Percentiles rank a stretch among this genome's conserved stretches.
These are phyloP conservation scores for Ceratocystis destructans DNA, from an alignment of 2,329 filamentous ascomycete species.

Conservation along the genomic window DNA sequence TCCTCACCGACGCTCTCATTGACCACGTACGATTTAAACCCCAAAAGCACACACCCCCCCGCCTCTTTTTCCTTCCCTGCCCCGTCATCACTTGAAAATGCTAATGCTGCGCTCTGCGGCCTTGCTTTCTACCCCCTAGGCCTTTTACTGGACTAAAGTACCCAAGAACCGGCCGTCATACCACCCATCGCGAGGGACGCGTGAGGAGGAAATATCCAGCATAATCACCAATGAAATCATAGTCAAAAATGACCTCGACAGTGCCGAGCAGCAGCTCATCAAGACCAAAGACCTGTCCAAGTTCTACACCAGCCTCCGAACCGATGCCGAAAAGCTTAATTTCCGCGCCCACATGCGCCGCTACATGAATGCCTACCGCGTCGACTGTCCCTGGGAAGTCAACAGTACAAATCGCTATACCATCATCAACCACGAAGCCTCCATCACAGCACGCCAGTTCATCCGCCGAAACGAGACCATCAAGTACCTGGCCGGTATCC, in stretches of 20 bases:
- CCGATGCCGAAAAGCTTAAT: slow-evolving; percentile 68
- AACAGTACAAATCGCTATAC: slow-evolving; percentile 87
- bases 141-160: slow-evolving; percentile 91
- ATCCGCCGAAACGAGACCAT: slow-evolving; percentile 75
- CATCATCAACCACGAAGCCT: slow-evolving; percentile 77
- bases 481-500: slow-evolving; percentile 81
- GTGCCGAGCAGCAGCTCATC: slow-evolving; percentile 60
- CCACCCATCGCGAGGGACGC: slow-evolving; percentile 66
- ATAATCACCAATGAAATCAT: slow-evolving; percentile 55
- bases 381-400: slow-evolving; percentile 91
- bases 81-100: slow-evolving; percentile 20
- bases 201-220: slow-evolving; percentile 46
- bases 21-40: slow-evolving; percentile 59
- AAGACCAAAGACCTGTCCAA: slow-evolving; percentile 59
- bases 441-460: slow-evolving; percentile 63
- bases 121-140: slow-evolving; percentile 35
- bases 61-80: slow-evolving; percentile 5
- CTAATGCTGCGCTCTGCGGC: slow-evolving; percentile 15
- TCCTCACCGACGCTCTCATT: slow-evolving; percentile 85
- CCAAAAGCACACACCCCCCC: background rate
- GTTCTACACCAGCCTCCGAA: slow-evolving; percentile 54
- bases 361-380: slow-evolving; percentile 84
- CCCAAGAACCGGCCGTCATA: slow-evolving; percentile 88
- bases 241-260: slow-evolving; percentile 54
- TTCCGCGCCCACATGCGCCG: slow-evolving; percentile 75